Evolutionary conservation across 169 alveolate genomes (phyloP).

Genomic region (Sarcocystis neurona): DNA sequence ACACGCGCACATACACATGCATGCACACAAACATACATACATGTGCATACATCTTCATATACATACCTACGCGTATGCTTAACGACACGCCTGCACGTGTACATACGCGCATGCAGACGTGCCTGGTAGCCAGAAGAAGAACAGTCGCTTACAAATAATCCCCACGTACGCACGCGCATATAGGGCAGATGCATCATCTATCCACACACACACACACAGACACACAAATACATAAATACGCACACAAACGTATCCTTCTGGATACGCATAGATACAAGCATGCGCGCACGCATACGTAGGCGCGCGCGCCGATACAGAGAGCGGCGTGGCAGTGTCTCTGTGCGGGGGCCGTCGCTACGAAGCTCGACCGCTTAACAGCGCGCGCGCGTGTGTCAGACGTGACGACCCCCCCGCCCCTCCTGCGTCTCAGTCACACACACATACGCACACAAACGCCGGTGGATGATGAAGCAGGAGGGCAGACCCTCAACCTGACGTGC

Average conservation of each 20-base stretch:
- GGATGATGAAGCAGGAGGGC: slow-evolving; percentile 6
- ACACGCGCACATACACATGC: not conserved
- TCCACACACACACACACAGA: not conserved
- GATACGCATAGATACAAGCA: not conserved
- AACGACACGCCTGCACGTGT: not conserved
- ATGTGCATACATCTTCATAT: not conserved
- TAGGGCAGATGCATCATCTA: not conserved
- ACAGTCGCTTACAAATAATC: not conserved
- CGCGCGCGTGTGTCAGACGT: no score
- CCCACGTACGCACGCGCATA: not conserved
- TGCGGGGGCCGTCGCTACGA: no score
- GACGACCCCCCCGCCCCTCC: no score
- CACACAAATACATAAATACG: not conserved
- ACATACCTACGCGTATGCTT: not conserved
- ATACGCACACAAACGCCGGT: not conserved
- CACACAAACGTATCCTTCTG: not conserved
- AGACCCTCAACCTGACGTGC: no score
- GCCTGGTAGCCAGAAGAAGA: not conserved
- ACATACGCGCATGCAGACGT: not conserved
- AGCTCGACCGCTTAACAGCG: no score
- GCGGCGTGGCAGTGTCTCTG: no score
- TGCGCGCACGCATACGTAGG: not conserved
- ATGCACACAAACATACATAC: not conserved
- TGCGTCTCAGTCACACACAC: no score
- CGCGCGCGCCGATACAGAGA: no score